Evolutionary conservation across 306 rosid species (phyloP), one percentile per base, ranked within the genome.

Genomic region (Chamaecrista fasciculata): DNA sequence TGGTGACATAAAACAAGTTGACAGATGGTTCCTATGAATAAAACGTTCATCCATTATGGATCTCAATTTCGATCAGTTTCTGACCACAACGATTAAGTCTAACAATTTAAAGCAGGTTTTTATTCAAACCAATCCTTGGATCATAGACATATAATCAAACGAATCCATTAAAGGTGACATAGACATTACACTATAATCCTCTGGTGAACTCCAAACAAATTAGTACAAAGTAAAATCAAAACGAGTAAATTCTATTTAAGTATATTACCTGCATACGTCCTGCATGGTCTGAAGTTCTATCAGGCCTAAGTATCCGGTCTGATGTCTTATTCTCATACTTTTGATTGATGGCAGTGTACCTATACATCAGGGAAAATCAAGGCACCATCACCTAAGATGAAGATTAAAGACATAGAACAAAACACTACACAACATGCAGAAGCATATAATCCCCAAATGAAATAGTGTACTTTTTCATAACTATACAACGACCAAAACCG

Each of bases 401-500:
- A 46, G 26, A 12, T 6, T 16, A 4, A 59, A 4, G 65, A 59
- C 14, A 4, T 8, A 33, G 12, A 2, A 25, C 23, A 63, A 64
- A 69, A 73, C 64, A 69, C 12, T 16, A 64, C 36, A 20, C n/a
- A 10, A 59, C 66, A 72, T 65, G 66, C 20, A 71, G 34, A 71
- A 73, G 48, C 58, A 47, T 33, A 69, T 69, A 67, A 78, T 79
- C 58, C 68, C 53, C 8, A 76, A 29, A 46, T 43, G 47, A 33
- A 66, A 49, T 74, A 77, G 64, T 47, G 25, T 79, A 86, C 92
- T 82, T 90, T 74, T 93, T 93, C 93, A 88, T 86, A 73, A 88
- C 92, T 49, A 93, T 93, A 74, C 98, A 93, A 61, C 98, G 98
- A 52, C 98, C 98, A 88, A 93, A 93, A n/a, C 98, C 98, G 33